Evolutionary conservation across 345 rosid genomes (phyloP).

Genomic region (Corchorus capsularis): DNA sequence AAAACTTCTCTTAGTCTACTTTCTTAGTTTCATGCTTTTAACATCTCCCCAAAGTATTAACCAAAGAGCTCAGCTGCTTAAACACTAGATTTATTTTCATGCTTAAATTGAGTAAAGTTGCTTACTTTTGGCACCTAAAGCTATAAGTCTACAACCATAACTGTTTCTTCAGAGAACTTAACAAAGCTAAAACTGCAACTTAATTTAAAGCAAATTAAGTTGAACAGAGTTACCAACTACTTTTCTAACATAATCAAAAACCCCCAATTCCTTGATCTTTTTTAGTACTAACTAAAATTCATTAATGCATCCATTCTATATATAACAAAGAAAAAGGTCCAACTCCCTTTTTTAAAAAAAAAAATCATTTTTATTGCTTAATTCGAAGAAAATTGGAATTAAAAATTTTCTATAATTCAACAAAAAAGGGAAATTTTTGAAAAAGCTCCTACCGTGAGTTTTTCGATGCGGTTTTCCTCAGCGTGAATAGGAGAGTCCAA

Average conservation of each 20-base stretch:
- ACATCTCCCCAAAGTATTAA: neutral
- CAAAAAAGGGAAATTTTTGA: neutral
- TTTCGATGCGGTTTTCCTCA: slow-evolving; percentile 28
- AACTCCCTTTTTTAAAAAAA: neutral
- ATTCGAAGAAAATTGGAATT: neutral
- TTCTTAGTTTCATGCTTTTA: neutral
- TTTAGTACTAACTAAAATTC: neutral
- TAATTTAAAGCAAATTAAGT: neutral
- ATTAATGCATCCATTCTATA: neutral
- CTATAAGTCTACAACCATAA: neutral
- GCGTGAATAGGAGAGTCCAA: slow-evolving; percentile 22
- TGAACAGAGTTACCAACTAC: neutral
- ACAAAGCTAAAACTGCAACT: neutral
- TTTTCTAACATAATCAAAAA: neutral
- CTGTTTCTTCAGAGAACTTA: neutral
- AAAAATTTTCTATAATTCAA: no score
- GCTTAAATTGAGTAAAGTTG: neutral
- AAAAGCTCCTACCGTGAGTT: slow-evolving; percentile 55
- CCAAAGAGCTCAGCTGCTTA: neutral
- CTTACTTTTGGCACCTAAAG: neutral
- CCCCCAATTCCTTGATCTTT: neutral
- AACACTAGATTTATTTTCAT: no score
- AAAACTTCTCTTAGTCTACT: neutral
- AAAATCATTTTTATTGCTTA: neutral
- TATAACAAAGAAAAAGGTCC: neutral